phyloP scores from a whole-genome alignment of 352 stramenopile genomes.

The Phytophthora pisi region DNA sequence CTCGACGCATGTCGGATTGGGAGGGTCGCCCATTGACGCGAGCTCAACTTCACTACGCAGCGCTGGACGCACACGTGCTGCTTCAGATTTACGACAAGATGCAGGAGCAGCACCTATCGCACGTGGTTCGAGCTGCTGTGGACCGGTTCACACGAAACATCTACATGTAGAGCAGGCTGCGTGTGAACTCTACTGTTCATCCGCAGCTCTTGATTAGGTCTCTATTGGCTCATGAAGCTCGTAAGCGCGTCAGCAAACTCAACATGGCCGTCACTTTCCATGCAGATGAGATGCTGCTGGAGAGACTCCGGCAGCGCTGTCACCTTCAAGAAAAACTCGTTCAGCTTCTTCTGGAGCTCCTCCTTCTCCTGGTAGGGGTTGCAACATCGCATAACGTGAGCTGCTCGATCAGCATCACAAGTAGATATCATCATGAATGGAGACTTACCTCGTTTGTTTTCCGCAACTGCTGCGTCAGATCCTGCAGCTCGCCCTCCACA shows the following conservation, averaged over 20 bases:
- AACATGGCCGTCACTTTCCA: constrained; percentile 42
- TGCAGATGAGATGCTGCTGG: constrained; percentile 76
- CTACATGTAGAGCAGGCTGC: neutral
- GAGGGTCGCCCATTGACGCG: constrained; percentile 66
- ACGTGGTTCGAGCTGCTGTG: constrained; percentile 25
- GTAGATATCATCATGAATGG: neutral
- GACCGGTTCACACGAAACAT: neutral
- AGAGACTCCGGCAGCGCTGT: constrained; percentile 68
- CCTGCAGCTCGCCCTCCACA: constrained; percentile 63
- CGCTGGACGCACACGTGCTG: constrained; percentile 72
- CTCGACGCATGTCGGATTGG: constrained; percentile 84
- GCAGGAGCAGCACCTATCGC: constrained; percentile 38
- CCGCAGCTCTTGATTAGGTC: neutral
- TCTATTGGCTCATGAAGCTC: constrained; percentile 76
- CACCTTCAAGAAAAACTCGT: constrained; percentile 79
- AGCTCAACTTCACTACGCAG: constrained; percentile 75
- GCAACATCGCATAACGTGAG: neutral
- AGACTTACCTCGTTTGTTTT: constrained; percentile 70
- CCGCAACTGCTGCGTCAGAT: constrained; percentile 52
- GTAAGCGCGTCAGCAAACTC: constrained; percentile 76
- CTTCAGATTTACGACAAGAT: constrained; percentile 66
- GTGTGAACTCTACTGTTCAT: neutral
- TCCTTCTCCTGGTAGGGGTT: constrained; percentile 65
- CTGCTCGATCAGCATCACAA: neutral
- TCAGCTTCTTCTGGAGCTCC: constrained; percentile 80